Evolutionary conservation across 305 asterid species (phyloP).

Genomic region (Solanum aculeatissimum): DNA sequence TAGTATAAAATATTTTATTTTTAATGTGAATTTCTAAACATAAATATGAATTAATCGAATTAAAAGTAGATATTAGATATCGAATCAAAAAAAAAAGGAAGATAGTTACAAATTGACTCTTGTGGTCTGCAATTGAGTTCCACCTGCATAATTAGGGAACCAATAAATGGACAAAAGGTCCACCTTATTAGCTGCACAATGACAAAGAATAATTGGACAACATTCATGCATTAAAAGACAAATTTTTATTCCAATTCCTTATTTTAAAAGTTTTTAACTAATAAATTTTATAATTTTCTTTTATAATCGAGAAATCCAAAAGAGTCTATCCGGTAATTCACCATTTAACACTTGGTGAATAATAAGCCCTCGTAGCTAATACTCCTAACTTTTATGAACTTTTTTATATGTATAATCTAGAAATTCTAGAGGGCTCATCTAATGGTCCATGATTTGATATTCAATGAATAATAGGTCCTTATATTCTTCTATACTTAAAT

Average conservation of each 20-base stretch:
- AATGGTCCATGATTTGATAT: no score
- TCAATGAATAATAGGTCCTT: neutral
- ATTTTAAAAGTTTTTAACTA: neutral
- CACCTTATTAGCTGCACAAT: slow-evolving; percentile 18
- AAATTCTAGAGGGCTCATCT: no score
- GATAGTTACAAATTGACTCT: neutral
- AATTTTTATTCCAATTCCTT: slow-evolving; percentile 3
- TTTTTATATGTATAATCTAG: no score
- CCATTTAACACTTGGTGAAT: neutral
- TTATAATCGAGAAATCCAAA: neutral
- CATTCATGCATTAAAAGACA: slow-evolving; percentile 5
- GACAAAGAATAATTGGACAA: slow-evolving; percentile 1
- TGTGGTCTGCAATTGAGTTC: neutral
- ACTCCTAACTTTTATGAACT: no score
- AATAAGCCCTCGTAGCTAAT: neutral
- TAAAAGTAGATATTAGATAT: no score
- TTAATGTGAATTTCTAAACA: neutral
- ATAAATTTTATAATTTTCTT: neutral
- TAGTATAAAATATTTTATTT: neutral
- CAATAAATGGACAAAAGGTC: slow-evolving; percentile 3
- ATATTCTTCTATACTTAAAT: neutral
- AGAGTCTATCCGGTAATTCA: neutral
- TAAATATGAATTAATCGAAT: no score
- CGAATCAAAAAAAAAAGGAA: neutral
- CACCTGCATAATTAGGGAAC: neutral